Base-by-base conservation (phyloP, 2,329 filamentous ascomycete genomes). In the Penicillium oxalicum region DNA sequence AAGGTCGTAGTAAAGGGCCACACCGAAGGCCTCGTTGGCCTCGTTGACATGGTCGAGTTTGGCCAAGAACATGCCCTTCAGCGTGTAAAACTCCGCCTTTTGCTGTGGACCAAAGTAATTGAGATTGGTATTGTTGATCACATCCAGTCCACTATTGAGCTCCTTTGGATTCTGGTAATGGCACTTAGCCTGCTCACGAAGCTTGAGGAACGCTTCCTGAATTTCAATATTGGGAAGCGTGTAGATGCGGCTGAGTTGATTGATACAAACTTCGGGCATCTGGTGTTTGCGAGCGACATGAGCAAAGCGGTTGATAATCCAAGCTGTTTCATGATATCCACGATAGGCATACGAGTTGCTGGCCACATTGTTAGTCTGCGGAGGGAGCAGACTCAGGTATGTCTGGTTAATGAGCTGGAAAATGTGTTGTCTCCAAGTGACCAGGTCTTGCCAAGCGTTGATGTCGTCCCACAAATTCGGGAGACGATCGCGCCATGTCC, bases 401-500 rank as follows among this genome's bases (percentile, higher is more conserved):
- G 90, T 95, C 42, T 82, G 83, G 67, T 99, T 98, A 72, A 99
- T 97, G 25, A 98, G 80, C 49, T 90, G 87, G 74, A 99, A 99
- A 52, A 99, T 96, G 69, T 99, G 93, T 67, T 98, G 94, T 58
- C 93, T 84, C 93, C 93, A 99, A 1, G 93, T 98, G n/a, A 99
- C 93, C 36, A 99, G 76, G 65, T 98, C 94, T 68, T 98, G 93
- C 93, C 93, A 99, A 35, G 93, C 89, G 56, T 94, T 95, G 69
- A 99, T 98, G 67, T 99, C 93, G 67, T 99, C 93, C 93, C 93
- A 99, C 3, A 95, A 87, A 64, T 99, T 99, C 1, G 93, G 93
- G 45, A 98, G 74, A 42, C 93, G 82, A 66, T 99, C 93, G 49
- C 93, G 84, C 93, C 93, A 99, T 6, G 91, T 93, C 47, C 89